Conservation (phyloP, 345 rosid species). For the Angophora floribunda region DNA sequence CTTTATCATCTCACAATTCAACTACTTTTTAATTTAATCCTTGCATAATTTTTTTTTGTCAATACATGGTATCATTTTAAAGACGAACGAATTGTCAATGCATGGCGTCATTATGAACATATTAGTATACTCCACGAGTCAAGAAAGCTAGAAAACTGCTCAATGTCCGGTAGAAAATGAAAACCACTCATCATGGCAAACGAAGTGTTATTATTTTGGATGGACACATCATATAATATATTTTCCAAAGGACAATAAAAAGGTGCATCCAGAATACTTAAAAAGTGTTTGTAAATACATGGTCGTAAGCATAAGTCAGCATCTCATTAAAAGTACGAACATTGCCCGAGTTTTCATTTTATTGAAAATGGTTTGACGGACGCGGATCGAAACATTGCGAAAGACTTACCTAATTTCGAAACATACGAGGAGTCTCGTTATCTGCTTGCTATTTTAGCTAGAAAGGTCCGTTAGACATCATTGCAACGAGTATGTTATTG, state of each 20-base stretch:
- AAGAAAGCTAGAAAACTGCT: neutral
- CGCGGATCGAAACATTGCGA: neutral
- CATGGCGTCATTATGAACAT: neutral
- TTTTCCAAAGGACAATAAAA: neutral
- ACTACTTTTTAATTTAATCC: neutral
- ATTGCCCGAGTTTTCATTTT: neutral
- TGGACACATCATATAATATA: neutral
- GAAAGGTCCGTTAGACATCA: neutral
- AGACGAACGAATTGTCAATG: no score
- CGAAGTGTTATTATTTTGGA: neutral
- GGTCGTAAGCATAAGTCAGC: neutral
- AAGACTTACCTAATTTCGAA: neutral
- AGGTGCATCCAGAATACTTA: neutral
- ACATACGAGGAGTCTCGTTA: neutral
- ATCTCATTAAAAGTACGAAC: neutral
- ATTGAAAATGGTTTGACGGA: neutral
- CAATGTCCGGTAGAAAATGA: neutral
- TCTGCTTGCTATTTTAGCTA: neutral
- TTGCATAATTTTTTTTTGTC: no score
- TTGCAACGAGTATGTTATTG: neutral
- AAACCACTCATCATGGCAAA: neutral
- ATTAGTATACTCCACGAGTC: neutral
- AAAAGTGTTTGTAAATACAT: neutral
- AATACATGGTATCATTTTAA: no score
- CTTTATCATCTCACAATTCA: neutral